Percentiles rank a stretch among this genome's conserved stretches.
Evolutionary conservation across 2,329 filamentous ascomycete species (phyloP).

Genomic region (Alternaria metachromatica): DNA sequence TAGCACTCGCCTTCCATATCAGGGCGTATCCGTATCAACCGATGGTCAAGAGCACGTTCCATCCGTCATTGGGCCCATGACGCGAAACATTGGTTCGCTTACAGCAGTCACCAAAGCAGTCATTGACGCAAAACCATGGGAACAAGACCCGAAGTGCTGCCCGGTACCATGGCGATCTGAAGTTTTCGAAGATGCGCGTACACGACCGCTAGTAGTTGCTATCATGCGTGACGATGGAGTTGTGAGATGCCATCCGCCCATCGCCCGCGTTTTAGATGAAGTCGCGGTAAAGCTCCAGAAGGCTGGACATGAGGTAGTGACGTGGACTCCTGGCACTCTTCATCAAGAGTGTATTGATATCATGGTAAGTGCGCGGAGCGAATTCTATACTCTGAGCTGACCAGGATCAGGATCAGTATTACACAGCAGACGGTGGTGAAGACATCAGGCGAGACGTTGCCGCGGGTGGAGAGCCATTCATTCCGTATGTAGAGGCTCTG

Average conservation of each 20-base stretch:
- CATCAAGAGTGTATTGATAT: slow-evolving; percentile 64
- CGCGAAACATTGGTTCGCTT: slow-evolving; percentile 60
- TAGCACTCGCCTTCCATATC: slow-evolving; percentile 64
- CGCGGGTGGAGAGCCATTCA: slow-evolving; percentile 62
- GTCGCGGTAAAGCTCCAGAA: slow-evolving; percentile 49
- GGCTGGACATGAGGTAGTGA: slow-evolving; percentile 62
- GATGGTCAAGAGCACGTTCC: slow-evolving; percentile 71
- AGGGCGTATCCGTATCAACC: slow-evolving; percentile 65
- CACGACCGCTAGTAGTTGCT: slow-evolving; percentile 58
- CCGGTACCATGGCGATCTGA: slow-evolving; percentile 63
- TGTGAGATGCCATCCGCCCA: slow-evolving; percentile 62
- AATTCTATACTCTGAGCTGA: not conserved
- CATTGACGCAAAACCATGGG: slow-evolving; percentile 59
- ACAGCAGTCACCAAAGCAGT: slow-evolving; percentile 58
- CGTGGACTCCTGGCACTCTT: slow-evolving; percentile 58
- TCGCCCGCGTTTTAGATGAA: slow-evolving; percentile 55
- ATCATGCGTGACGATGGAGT: slow-evolving; percentile 61
- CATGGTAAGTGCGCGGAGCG: slow-evolving; percentile 51
- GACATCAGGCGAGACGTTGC: slow-evolving; percentile 64
- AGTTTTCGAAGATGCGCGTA: slow-evolving; percentile 51
- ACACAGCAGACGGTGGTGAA: slow-evolving; percentile 68
- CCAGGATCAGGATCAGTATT: slow-evolving; percentile 61
- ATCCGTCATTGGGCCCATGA: slow-evolving; percentile 67
- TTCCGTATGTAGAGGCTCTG: slow-evolving; percentile 60
- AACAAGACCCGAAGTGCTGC: slow-evolving; percentile 60